These are phyloP conservation scores for Carex pumila DNA, from an alignment of 176 grass and related monocot genomes.

Conservation along the genomic window DNA sequence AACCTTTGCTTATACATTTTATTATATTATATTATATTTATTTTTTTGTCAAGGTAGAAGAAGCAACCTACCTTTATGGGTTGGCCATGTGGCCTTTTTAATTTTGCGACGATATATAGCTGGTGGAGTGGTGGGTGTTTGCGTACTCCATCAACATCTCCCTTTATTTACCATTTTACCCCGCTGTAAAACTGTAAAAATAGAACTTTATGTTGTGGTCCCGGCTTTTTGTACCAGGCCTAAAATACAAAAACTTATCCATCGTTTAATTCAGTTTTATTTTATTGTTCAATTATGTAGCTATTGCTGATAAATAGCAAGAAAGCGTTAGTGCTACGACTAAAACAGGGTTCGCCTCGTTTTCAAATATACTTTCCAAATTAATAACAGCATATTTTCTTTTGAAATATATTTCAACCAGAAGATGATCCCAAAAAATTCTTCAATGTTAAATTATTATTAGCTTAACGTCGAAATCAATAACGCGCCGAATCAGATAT, in stretches of 20 bases:
- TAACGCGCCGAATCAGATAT: background rate
- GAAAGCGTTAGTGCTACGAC: background rate
- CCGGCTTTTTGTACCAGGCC: background rate
- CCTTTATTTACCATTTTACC: background rate
- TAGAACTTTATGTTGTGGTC: background rate
- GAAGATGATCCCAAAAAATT: background rate
- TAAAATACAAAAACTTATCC: background rate
- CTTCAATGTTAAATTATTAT: background rate
- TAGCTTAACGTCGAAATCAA: background rate
- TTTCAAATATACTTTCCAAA: background rate
- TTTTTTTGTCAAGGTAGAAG: slow-evolving; percentile 12
- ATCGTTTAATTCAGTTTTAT: background rate
- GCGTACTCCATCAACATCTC: background rate
- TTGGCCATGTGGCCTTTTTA: slow-evolving; percentile 50
- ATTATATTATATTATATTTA: background rate
- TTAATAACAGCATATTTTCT: no score
- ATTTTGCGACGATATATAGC: background rate
- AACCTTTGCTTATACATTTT: background rate
- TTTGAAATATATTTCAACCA: background rate
- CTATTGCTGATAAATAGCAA: background rate
- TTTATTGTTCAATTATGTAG: background rate
- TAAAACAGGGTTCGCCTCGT: background rate
- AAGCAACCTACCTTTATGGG: slow-evolving; percentile 32
- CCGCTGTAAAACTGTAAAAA: background rate
- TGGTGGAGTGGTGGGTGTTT: background rate